phyloP scores from a whole-genome alignment of 352 stramenopile genomes.

The Sclerospora graminicola region DNA sequence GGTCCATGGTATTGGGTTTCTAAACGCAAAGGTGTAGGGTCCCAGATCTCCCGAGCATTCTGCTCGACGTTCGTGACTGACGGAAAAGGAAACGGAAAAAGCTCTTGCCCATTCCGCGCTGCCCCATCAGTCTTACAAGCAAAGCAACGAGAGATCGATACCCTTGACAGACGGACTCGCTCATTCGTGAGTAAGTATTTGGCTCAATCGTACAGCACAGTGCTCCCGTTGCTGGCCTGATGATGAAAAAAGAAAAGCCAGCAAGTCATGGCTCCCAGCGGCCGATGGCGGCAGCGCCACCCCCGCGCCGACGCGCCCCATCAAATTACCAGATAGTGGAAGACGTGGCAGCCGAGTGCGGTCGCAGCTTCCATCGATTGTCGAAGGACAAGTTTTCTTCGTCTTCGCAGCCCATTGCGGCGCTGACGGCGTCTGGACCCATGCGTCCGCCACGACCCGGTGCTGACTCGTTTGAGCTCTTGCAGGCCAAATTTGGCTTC shows the following conservation, averaged over 20 bases:
- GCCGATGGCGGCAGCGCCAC: background rate
- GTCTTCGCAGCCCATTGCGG: constrained; percentile 8
- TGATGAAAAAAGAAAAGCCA: constrained; percentile 19
- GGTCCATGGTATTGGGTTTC: no score
- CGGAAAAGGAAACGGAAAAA: constrained; percentile 23
- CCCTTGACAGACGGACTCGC: no score
- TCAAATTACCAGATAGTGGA: constrained; percentile 81
- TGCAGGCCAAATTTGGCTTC: constrained; percentile 82
- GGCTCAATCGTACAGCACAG: background rate
- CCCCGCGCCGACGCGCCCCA: background rate
- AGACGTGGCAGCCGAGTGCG: constrained; percentile 37
- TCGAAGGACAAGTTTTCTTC: constrained; percentile 6
- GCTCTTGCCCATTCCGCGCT: constrained; percentile 10
- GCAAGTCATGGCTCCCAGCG: background rate
- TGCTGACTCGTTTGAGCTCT: constrained; percentile 58
- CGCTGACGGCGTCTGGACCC: constrained; percentile 10
- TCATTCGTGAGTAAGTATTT: no score
- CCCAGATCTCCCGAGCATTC: no score
- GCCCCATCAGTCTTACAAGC: background rate
- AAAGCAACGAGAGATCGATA: no score
- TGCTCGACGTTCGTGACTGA: constrained; percentile 22
- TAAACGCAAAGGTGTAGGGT: no score
- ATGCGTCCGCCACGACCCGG: constrained; percentile 16
- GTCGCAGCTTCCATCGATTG: constrained; percentile 26
- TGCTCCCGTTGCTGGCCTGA: background rate